Base-by-base conservation (phyloP, 2,329 filamentous ascomycete genomes). In the Trichophyton rubrum region DNA sequence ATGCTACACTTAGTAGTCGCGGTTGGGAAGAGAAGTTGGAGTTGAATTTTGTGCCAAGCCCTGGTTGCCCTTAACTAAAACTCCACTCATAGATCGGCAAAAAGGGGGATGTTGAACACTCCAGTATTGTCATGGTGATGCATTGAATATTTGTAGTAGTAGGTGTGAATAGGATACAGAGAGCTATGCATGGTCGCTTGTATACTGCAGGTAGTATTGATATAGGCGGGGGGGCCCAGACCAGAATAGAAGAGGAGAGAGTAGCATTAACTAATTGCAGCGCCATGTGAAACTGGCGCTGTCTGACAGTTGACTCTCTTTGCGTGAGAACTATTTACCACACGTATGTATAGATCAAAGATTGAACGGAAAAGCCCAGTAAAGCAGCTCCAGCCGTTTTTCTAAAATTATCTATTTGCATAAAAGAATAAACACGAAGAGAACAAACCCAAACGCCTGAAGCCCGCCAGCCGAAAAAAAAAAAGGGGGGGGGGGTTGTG, bases 21-120 rank as follows among this genome's bases (percentile, higher is more conserved):
- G 4, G 49, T 8, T 35, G 49, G 13, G 11, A 13, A 8, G 5
- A 13, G 33, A 13, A 13, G 33, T 11, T 20, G 5, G 33, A 17
- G 27, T 55, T 30, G 51, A 55, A 55, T 35, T 55, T 55, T 55
- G 27, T 30, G 51, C 51, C 51, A 55, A 55, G 51, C 27, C 51
- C 15, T 7, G 13, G 15, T 38, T 55, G 51, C 51, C 51, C 51
- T 55, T 38, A 55, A 30, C n/a, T 27, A 27, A 38, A 55, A 30
- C 51, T 30, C 49, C 33, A 53, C 11, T 15, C 2, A 3, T 11
- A 11, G 20, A 51, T n/a, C 6, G 27, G 13, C 20, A 27, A n/a
- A 27, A 30, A 15, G 22, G 8, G 43, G n/a, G 41, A n/a, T 7
- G 20, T 20, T 20, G 30, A 33, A 33, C 30, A 33, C 17, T 45